These are phyloP conservation scores for Monosporascus sp. DNA, from an alignment of 2,329 filamentous ascomycete species.

Conservation along the genomic window DNA sequence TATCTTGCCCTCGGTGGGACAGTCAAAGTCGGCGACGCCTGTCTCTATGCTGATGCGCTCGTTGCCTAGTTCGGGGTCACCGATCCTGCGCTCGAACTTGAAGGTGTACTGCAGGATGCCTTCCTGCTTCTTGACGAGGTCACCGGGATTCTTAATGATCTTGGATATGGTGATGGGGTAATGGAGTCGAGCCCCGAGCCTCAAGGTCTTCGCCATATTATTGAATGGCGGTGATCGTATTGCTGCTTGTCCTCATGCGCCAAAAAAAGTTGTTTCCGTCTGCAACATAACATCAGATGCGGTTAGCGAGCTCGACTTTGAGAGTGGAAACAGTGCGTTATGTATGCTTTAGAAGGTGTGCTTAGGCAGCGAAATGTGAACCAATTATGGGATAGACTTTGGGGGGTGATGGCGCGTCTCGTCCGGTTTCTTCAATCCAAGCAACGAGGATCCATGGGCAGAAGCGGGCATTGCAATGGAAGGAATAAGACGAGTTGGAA, in stretches of 20 bases:
- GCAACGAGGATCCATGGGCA: too few species aligned
- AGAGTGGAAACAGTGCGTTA: neutral
- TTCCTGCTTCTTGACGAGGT: constrained; percentile 70
- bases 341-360: neutral
- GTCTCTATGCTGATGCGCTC: constrained; percentile 64
- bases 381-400: too few species aligned
- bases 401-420: too few species aligned
- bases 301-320: neutral
- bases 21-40: constrained; percentile 72
- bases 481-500: too few species aligned
- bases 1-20: constrained; percentile 75
- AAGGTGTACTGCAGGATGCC: constrained; percentile 84
- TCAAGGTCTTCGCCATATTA: constrained; percentile 41
- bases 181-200: constrained; percentile 60
- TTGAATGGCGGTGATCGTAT: neutral
- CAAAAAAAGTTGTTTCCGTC: neutral
- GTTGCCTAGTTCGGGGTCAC: constrained; percentile 57
- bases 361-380: too few species aligned
- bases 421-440: too few species aligned
- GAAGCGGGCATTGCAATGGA: too few species aligned
- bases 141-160: constrained; percentile 70
- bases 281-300: neutral
- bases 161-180: constrained; percentile 93
- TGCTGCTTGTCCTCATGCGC: neutral
- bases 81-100: constrained; percentile 70